A percentile compares a stretch with the other conserved stretches of the same genome.
Conservation (phyloP, 2,329 filamentous ascomycete genomes). For the Raffaelea arxii region DNA sequence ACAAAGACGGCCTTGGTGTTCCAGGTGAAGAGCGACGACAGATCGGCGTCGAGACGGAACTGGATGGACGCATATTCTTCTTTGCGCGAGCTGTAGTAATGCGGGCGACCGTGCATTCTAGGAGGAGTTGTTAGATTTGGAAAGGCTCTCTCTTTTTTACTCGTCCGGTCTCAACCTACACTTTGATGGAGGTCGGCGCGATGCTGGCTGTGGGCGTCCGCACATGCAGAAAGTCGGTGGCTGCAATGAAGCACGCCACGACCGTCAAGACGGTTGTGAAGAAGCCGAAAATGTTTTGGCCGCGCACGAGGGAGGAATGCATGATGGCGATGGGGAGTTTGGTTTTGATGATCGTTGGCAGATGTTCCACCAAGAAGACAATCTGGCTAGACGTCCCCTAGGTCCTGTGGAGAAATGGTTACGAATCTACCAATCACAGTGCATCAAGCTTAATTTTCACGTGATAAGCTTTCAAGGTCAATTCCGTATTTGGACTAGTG, state of each 20-base stretch:
- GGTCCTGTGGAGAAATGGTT: too few relatives aligned
- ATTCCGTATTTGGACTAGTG: too few relatives aligned
- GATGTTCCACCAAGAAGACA: too few relatives aligned
- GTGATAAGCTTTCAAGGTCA: too few relatives aligned
- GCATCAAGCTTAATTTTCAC: too few relatives aligned
- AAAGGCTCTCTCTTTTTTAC: background rate
- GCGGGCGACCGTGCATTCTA: slow-evolving; percentile 81
- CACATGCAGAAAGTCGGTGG: slow-evolving; percentile 63
- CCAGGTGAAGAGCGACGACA: slow-evolving; percentile 92
- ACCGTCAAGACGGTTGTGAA: slow-evolving; percentile 90
- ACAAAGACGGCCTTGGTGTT: slow-evolving; percentile 98
- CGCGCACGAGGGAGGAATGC: slow-evolving; percentile 77
- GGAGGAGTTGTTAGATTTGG: too few relatives aligned
- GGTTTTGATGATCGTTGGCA: too few relatives aligned
- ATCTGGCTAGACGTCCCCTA: too few relatives aligned
- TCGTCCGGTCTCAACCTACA: slow-evolving; percentile 44
- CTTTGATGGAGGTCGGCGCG: slow-evolving; percentile 67
- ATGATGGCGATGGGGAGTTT: slow-evolving; percentile 41
- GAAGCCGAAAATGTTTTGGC: slow-evolving; percentile 93
- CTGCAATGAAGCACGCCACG: slow-evolving; percentile 69
- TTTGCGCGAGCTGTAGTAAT: slow-evolving; percentile 87
- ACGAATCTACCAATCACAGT: too few relatives aligned
- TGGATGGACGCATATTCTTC: slow-evolving; percentile 94
- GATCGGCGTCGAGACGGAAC: slow-evolving; percentile 87
- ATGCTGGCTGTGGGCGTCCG: slow-evolving; percentile 56